These are phyloP conservation scores for Amphichorda felina DNA, from an alignment of 2,329 filamentous ascomycete genomes.

Conservation along the genomic window DNA sequence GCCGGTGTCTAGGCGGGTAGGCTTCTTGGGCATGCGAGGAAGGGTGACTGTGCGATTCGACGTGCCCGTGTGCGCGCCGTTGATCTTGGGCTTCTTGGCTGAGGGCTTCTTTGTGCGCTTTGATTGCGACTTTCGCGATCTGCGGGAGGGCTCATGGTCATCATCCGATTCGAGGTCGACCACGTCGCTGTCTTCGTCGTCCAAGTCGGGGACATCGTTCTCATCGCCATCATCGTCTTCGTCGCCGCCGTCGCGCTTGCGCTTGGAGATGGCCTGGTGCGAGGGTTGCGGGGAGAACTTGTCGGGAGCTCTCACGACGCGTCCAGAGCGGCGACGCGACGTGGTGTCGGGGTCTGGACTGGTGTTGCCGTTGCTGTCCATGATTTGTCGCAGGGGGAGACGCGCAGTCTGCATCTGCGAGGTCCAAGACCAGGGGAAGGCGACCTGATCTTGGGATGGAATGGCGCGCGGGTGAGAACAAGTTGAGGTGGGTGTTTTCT, in stretches of 20 bases:
- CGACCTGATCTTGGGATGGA: conserved; percentile 2
- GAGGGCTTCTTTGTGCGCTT: conserved; percentile 42
- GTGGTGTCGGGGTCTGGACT: conserved; percentile 38
- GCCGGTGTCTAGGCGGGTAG: conserved; percentile 37
- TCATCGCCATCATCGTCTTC: conserved; percentile 27
- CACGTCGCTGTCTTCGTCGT: conserved; percentile 28
- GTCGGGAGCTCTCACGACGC: conserved; percentile 48
- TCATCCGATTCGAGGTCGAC: conserved; percentile 17
- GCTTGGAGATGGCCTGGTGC: conserved; percentile 34
- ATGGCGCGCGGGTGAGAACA: background rate
- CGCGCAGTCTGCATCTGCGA: conserved; percentile 8
- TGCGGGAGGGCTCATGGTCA: conserved; percentile 18
- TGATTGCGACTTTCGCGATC: conserved; percentile 26
- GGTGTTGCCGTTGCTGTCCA: conserved; percentile 42
- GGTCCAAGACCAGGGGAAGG: conserved; percentile 2
- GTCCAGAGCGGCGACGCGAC: conserved; percentile 55
- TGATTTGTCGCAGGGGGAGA: conserved; percentile 16
- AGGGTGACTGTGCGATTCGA: conserved; percentile 27
- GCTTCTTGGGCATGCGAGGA: conserved; percentile 44
- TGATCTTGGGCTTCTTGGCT: conserved; percentile 52
- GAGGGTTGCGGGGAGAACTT: conserved; percentile 44
- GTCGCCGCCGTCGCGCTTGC: conserved; percentile 43
- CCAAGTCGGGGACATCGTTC: conserved; percentile 34
- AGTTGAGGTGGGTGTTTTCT: conserved; percentile 3
- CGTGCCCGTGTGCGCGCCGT: conserved; percentile 32